phyloP scores from a whole-genome alignment of 2,329 filamentous ascomycete genomes.

The Tricladium varicosporioides region DNA sequence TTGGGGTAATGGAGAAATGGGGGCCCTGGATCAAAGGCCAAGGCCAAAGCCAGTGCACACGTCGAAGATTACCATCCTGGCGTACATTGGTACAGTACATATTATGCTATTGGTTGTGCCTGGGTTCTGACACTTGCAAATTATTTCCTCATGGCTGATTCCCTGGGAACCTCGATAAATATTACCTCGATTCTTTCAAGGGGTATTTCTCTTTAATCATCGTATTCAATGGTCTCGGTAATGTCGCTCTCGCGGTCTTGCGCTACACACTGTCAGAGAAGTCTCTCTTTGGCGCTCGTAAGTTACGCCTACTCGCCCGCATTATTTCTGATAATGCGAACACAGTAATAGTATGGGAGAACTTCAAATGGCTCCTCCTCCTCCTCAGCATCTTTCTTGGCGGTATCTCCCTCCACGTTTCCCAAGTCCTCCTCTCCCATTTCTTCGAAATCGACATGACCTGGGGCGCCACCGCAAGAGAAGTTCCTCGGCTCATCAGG shows the following conservation, averaged over 20 bases:
- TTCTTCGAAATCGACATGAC: conserved; percentile 82
- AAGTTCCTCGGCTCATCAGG: conserved; percentile 46
- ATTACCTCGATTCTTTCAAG: conserved; percentile 65
- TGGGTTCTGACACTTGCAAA: conserved; percentile 65
- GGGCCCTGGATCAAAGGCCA: conserved; percentile 31
- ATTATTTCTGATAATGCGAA: conserved; percentile 34
- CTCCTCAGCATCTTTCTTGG: conserved; percentile 79
- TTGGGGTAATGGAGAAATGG: conserved; percentile 45
- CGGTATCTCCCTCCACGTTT: conserved; percentile 74
- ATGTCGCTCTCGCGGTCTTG: conserved; percentile 52
- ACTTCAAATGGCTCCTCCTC: conserved; percentile 69
- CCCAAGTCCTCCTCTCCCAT: conserved; percentile 73
- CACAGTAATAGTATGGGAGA: conserved; percentile 44
- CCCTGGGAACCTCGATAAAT: conserved; percentile 63
- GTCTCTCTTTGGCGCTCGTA: conserved; percentile 40
- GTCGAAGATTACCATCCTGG: conserved; percentile 69
- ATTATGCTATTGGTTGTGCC: conserved; percentile 64
- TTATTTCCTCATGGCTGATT: conserved; percentile 70
- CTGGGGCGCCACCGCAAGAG: conserved; percentile 73
- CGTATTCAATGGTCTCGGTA: conserved; percentile 56
- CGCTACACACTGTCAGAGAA: conserved; percentile 60
- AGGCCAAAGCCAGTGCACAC: conserved; percentile 16
- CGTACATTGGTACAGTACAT: conserved; percentile 58
- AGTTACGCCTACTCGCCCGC: conserved; percentile 36
- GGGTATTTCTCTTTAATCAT: conserved; percentile 62